phyloP scores from a whole-genome alignment of 2,329 filamentous ascomycete species.

The Hypocreales sp. region DNA sequence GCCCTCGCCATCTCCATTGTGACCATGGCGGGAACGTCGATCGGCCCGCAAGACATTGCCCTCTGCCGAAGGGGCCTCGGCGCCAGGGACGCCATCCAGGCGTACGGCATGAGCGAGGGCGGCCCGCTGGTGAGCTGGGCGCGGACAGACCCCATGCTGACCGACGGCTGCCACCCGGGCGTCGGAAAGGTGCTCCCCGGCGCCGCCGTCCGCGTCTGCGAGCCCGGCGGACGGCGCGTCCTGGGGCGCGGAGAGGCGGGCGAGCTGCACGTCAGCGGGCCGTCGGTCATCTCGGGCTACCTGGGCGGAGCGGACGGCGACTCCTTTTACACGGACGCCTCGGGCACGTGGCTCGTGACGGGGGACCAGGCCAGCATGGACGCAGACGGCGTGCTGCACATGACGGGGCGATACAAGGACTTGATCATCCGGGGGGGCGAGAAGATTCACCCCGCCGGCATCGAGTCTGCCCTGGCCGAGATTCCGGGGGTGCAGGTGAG shows the following conservation, averaged over 20 bases:
- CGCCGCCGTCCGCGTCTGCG: slow-evolving; percentile 20
- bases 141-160: slow-evolving; percentile 12
- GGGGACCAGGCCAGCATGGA: slow-evolving; percentile 25
- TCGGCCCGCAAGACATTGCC: slow-evolving; percentile 14
- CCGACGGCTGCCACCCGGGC: slow-evolving; percentile 19
- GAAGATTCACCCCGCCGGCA: slow-evolving; percentile 23
- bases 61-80: slow-evolving; percentile 17
- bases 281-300: slow-evolving; percentile 19
- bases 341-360: slow-evolving; percentile 20
- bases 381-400: slow-evolving; percentile 18
- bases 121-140: slow-evolving; percentile 25
- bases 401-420: slow-evolving; percentile 28
- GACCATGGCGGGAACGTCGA: slow-evolving; percentile 17
- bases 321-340: slow-evolving; percentile 19
- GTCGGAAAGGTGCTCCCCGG: slow-evolving; percentile 25
- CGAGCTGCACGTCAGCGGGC: slow-evolving; percentile 23
- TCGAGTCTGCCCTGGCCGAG: slow-evolving; percentile 19
- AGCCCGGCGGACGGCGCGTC: slow-evolving; percentile 12
- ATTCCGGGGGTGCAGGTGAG: slow-evolving; percentile 15
- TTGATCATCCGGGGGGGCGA: slow-evolving; percentile 28
- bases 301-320: slow-evolving; percentile 10
- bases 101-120: slow-evolving; percentile 30
- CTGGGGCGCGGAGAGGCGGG: slow-evolving; percentile 17
- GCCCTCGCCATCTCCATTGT: slow-evolving; percentile 16
- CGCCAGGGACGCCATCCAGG: slow-evolving; percentile 16